Conservation (phyloP, 2,329 filamentous ascomycete genomes). For the Sclerotinia minor region DNA sequence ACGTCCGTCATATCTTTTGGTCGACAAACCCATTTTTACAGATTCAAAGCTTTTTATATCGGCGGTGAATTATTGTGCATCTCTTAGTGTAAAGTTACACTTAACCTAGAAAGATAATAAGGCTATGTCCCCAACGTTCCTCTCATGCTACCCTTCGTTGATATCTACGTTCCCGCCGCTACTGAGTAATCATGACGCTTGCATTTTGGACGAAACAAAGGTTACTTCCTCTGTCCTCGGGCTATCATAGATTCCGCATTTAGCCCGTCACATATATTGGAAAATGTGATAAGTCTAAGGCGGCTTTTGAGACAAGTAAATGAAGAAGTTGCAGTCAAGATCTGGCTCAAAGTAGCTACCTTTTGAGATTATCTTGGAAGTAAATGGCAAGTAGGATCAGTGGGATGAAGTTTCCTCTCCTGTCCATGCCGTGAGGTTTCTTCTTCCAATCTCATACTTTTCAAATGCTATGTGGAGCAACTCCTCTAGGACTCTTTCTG, state of each 20-base stretch:
- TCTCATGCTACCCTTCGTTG: neutral
- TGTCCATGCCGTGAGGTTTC: neutral
- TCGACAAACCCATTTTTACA: neutral
- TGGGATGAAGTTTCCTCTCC: constrained; percentile 4
- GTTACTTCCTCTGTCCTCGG: neutral
- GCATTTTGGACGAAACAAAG: neutral
- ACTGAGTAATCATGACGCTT: constrained; percentile 7
- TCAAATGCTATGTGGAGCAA: neutral
- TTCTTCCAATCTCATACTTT: constrained; percentile 5
- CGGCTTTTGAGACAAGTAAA: neutral
- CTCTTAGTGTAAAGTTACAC: neutral
- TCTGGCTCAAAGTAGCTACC: neutral
- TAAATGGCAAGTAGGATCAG: neutral
- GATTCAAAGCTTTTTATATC: neutral
- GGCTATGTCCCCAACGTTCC: neutral
- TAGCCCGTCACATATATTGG: neutral
- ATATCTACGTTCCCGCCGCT: neutral
- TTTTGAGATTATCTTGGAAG: neutral
- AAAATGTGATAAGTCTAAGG: neutral
- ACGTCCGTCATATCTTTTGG: neutral
- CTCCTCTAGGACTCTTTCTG: neutral
- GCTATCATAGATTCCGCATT: neutral
- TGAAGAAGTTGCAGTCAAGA: constrained; percentile 1
- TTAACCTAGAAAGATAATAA: neutral
- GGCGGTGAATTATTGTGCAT: neutral